Evolutionary conservation across 176 grass and related monocot species (phyloP), one percentile per base, ranked within the genome.

Genomic region (Zea luxurians): DNA sequence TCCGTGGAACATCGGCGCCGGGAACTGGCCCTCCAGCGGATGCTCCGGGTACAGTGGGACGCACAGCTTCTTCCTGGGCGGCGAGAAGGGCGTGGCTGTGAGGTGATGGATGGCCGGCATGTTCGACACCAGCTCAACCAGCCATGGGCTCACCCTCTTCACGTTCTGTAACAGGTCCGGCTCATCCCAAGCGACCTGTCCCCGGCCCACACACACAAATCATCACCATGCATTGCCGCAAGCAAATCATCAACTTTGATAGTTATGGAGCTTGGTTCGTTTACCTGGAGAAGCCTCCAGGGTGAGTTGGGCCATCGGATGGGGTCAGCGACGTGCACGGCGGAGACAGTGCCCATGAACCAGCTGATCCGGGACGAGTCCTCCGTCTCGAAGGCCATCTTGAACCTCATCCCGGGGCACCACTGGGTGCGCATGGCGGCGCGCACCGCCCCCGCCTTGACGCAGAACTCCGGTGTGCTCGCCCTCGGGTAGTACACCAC

Each of bases 361-460:
- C 93, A 97, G 84, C 93, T 97, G 85, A 97, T 93, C 83, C 93
- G 83, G 0, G 90, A 91, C 9, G 86, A 97, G 82, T 97, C 93
- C 86, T 97, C 93, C 21, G 93, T 97, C 83, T 97, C 93, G 7
- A 97, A 97, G 58, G 93, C 93, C 93, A 97, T 97, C 83, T 97
- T 97, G 83, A 97, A 97, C 78, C 93, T 81, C 88, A 97, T 97
- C 60, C 93, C 90, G 6, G 88, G 49, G 66, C 59, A 92, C 93
- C 93, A 97, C 62, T 88, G 85, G 64, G 88, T 93, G 64, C 81
- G 86, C 88, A 89, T 93, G 10, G 93, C 88, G 45, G 83, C 59
- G 73, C 83, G 66, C 10, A 97, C 90, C 11, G 81, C 45, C 1
- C 69, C 88, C 2, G 93, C 88, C 80, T 84, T 89, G 0, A 93